Evolutionary conservation across 2,329 filamentous ascomycete genomes (phyloP), one percentile per base, ranked within the genome.

Genomic region (Alternaria arborescens): DNA sequence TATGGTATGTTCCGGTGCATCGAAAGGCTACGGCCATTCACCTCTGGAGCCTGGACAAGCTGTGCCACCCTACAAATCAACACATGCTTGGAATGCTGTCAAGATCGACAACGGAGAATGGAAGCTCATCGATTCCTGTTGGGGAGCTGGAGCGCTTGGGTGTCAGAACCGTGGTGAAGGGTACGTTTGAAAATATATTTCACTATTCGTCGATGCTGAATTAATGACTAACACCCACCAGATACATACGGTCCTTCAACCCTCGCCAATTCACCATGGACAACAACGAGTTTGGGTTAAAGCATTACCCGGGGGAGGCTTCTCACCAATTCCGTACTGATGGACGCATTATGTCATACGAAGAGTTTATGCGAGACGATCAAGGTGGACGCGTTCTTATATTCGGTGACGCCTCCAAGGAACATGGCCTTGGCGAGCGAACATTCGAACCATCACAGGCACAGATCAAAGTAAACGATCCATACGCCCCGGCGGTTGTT

Each of bases 81-180:
- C 87, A 1, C 94, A 98, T 78, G 94, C 95, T 0, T 97, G 95
- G 95, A 97, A 97, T 72, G 94, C 91, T 0, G 92, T 97, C 7
- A 86, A 88, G 52, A 93, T 98, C 60, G 94, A 98, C 70, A 87
- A 89, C 26, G 92, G 92, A 2, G 87, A 88, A 66, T 98, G 94
- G 94, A 97, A 97, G 79, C 85, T 98, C 1, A 81, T 98, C 50
- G 95, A 99, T 72, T 80, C 91, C 0, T 98, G 94, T 75, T 99
- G 95, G 95, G 95, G 95, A 40, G 92, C 94, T 0, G 94, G 94
- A 2, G 83, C 87, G 63, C 79, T 97, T 8, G 68, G 71, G 5
- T 71, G 68, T 28, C 65, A 55, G 26, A 65, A 64, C 12, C 64
- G 60, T 36, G 67, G 68, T 34, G 67, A 70, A 60, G 68, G 69